These are phyloP conservation scores for Metschnikowia sp. DNA, from an alignment of 805 yeast genomes.

Conservation along the genomic window DNA sequence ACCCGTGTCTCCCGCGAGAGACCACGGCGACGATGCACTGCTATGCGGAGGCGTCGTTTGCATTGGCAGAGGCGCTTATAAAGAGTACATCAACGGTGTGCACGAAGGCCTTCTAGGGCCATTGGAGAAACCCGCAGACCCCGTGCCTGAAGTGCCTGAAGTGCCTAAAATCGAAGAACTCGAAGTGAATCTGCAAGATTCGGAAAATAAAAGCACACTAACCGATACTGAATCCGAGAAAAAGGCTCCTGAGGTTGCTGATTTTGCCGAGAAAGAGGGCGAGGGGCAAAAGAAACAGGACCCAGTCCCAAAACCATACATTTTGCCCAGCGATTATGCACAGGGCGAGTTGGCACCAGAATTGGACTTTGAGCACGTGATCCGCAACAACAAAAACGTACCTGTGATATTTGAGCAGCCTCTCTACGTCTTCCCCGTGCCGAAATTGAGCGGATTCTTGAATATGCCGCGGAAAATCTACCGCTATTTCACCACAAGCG, in stretches of 20 bases:
- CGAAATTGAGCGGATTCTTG: slow-evolving; percentile 74
- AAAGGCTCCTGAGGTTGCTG: slow-evolving; percentile 5
- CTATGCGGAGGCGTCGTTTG: slow-evolving; percentile 82
- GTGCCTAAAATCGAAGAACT: slow-evolving; percentile 11
- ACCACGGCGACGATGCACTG: slow-evolving; percentile 40
- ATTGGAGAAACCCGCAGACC: slow-evolving; percentile 42
- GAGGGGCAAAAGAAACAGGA: slow-evolving; percentile 24
- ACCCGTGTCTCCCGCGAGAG: slow-evolving; percentile 34
- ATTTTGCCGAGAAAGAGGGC: slow-evolving; percentile 21
- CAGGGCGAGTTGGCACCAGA: slow-evolving; percentile 59
- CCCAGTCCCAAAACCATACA: slow-evolving; percentile 63
- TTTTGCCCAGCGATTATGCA: slow-evolving; percentile 55
- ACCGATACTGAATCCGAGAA: neutral
- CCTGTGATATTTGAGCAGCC: slow-evolving; percentile 76
- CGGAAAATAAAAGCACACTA: neutral
- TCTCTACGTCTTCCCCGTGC: slow-evolving; percentile 68
- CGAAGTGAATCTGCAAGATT: neutral
- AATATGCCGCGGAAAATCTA: slow-evolving; percentile 73
- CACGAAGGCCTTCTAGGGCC: slow-evolving; percentile 97
- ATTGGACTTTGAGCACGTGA: slow-evolving; percentile 35
- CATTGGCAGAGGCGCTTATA: slow-evolving; percentile 92
- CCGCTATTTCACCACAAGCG: slow-evolving; percentile 72
- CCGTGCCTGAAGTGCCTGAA: too few species aligned
- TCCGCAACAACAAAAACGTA: slow-evolving; percentile 35
- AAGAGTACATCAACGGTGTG: slow-evolving; percentile 84